Evolutionary conservation across 495 filamentous ascomycete genomes (phyloP).

Genomic region (Rusavskia elegans): DNA sequence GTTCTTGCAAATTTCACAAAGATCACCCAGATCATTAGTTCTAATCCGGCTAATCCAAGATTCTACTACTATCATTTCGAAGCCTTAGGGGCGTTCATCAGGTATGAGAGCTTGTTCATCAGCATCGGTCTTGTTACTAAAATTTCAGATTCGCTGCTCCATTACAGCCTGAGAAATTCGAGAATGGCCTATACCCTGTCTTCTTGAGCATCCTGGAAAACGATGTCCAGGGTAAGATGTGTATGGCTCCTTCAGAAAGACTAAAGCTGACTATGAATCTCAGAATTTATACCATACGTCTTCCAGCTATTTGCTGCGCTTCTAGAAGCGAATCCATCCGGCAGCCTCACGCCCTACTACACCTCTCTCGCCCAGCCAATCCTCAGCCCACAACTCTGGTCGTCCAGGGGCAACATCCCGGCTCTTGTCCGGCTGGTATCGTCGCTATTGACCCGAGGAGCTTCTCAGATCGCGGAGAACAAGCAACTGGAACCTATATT

Average conservation of each 20-base stretch:
- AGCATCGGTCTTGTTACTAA: background rate
- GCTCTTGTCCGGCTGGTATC: constrained; percentile 74
- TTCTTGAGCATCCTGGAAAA: constrained; percentile 61
- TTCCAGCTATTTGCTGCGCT: constrained; percentile 90
- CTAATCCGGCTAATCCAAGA: constrained; percentile 90
- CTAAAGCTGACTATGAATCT: constrained; percentile 6
- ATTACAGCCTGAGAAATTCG: constrained; percentile 52
- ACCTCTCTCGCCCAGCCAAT: constrained; percentile 57
- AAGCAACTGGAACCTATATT: constrained; percentile 69
- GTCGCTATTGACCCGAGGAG: constrained; percentile 63
- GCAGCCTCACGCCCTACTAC: constrained; percentile 58
- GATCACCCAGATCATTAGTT: constrained; percentile 75
- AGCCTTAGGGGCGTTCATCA: constrained; percentile 82
- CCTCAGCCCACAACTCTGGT: constrained; percentile 67
- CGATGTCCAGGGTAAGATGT: constrained; percentile 56
- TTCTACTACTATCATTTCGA: constrained; percentile 99
- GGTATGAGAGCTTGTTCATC: constrained; percentile 24
- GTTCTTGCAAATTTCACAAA: constrained; percentile 63
- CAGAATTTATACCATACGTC: constrained; percentile 91
- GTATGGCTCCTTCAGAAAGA: background rate
- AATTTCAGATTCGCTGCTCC: constrained; percentile 48
- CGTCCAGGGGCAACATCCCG: constrained; percentile 80
- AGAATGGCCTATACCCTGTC: constrained; percentile 58
- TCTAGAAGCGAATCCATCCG: constrained; percentile 65
- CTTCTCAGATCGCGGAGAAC: constrained; percentile 51